Percentiles rank a stretch among this genome's conserved stretches.
phyloP scores from a whole-genome alignment of 2,329 filamentous ascomycete genomes.

The Aspergillus bombycis region DNA sequence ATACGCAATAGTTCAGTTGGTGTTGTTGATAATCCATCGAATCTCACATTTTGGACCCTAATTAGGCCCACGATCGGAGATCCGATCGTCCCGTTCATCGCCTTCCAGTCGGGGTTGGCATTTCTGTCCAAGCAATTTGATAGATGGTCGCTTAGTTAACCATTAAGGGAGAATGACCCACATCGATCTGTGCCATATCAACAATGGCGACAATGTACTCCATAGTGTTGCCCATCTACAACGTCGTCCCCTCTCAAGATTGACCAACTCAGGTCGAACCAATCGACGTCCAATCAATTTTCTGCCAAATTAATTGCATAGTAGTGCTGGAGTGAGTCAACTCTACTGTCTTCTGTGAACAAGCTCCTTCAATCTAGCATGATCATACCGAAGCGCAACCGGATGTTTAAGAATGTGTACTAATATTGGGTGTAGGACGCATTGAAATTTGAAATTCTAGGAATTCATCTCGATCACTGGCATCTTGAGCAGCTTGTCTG shows the following conservation, averaged over 20 bases:
- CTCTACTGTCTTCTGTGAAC: neutral
- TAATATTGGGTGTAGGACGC: neutral
- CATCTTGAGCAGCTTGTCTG: neutral
- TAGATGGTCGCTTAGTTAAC: neutral
- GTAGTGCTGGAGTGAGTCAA: neutral
- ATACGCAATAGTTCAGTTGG: conserved; percentile 1
- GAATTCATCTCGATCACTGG: neutral
- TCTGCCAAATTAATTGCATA: neutral
- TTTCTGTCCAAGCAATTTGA: neutral
- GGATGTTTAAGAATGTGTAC: neutral
- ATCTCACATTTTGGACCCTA: conserved; percentile 4
- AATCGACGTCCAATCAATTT: neutral
- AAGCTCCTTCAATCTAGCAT: neutral
- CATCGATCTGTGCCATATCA: neutral
- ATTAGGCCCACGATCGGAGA: conserved; percentile 1
- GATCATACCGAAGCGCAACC: neutral
- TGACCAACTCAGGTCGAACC: neutral
- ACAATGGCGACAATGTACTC: neutral
- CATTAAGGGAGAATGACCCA: neutral
- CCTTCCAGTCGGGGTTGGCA: neutral
- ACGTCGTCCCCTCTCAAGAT: neutral
- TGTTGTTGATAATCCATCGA: neutral
- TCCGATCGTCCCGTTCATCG: conserved; percentile 4
- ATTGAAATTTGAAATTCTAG: neutral
- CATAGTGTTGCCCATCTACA: neutral